Conservation (phyloP, 1,284 basidiomycete genomes). For the Trichosporon sp. region DNA sequence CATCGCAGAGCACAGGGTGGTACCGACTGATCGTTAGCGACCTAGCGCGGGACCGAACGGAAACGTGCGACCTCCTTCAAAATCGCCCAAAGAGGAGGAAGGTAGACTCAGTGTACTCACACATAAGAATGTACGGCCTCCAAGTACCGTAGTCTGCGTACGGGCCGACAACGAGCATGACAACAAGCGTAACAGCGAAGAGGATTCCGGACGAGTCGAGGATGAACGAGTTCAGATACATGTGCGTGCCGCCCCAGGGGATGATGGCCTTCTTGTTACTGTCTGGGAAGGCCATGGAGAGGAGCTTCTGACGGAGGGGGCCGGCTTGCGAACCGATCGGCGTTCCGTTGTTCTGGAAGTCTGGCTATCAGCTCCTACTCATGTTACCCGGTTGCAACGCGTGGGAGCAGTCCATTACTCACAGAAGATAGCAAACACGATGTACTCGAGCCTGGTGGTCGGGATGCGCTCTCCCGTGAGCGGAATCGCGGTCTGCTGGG, state of each 20-base stretch:
- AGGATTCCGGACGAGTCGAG: slow-evolving; percentile 35
- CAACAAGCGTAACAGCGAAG: slow-evolving; percentile 32
- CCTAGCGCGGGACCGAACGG: too few relatives aligned
- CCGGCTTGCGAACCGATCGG: slow-evolving; percentile 21
- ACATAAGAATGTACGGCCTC: slow-evolving; percentile 32
- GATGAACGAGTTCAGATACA: slow-evolving; percentile 30
- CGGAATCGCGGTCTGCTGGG: slow-evolving; percentile 27
- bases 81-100: too few relatives aligned
- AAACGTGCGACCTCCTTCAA: too few relatives aligned
- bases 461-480: slow-evolving; percentile 28
- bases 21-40: not conserved
- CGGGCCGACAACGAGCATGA: slow-evolving; percentile 28
- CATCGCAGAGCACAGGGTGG: not conserved
- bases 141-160: slow-evolving; percentile 36
- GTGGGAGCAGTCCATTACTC: not conserved
- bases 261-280: slow-evolving; percentile 21
- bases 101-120: slow-evolving; percentile 16
- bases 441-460: slow-evolving; percentile 30
- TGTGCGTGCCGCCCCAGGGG: slow-evolving; percentile 21
- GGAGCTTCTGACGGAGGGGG: slow-evolving; percentile 18
- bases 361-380: not conserved
- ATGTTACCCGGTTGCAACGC: too few relatives aligned
- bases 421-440: slow-evolving; percentile 27
- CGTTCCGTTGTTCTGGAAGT: slow-evolving; percentile 24
- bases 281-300: slow-evolving; percentile 18